phyloP scores from a whole-genome alignment of 164 flowering plant species.

The Kingdonia uniflora region DNA sequence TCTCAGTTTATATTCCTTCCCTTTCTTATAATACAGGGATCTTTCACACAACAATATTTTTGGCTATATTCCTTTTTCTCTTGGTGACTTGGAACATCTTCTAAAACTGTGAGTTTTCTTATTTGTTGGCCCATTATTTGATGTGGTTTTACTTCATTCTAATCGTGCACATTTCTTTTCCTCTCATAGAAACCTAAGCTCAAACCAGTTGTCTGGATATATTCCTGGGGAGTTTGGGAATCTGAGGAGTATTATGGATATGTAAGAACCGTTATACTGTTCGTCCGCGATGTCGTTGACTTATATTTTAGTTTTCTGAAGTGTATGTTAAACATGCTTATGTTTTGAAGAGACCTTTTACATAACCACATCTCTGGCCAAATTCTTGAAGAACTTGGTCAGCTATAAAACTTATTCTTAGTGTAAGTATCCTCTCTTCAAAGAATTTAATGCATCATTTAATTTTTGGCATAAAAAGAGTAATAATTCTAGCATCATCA shows the following conservation, averaged over 20 bases:
- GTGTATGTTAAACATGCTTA: background rate
- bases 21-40: constrained; percentile 37
- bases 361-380: constrained; percentile 56
- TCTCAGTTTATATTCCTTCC: constrained; percentile 1
- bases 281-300: too few relatives aligned
- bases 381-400: constrained; percentile 74
- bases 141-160: constrained; percentile 2
- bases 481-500: too few relatives aligned
- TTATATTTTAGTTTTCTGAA: too few relatives aligned
- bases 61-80: constrained; percentile 70
- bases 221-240: constrained; percentile 90
- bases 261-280: constrained; percentile 32
- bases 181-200: constrained; percentile 58
- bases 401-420: constrained; percentile 63
- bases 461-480: too few relatives aligned
- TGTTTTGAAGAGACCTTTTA: constrained; percentile 63
- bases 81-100: constrained; percentile 96
- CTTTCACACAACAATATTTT: constrained; percentile 62
- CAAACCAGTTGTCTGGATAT: constrained; percentile 49
- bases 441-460: too few relatives aligned
- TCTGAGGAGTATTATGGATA: constrained; percentile 78
- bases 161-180: background rate
- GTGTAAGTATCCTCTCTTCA: constrained; percentile 39
- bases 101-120: constrained; percentile 60
- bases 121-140: background rate